Conservation (phyloP, 2,329 filamentous ascomycete species). For the Scedosporium dehoogii region DNA sequence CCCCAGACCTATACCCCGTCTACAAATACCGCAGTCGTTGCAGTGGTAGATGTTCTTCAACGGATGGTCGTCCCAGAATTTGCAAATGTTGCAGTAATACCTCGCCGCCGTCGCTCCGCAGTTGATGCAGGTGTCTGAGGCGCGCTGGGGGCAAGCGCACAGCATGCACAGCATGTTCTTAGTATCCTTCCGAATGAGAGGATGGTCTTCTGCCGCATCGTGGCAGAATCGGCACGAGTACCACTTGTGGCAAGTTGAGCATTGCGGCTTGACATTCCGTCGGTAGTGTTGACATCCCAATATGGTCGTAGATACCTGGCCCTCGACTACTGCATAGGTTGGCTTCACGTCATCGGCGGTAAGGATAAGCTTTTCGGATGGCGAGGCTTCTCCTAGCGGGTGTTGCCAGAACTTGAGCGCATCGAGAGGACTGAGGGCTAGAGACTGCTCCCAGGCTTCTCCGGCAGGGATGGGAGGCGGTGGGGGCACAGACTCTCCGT, state of each 20-base stretch:
- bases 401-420: slow-evolving; percentile 51
- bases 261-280: slow-evolving; percentile 93
- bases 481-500: slow-evolving; percentile 9
- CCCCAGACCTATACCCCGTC: slow-evolving; percentile 79
- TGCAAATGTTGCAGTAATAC: slow-evolving; percentile 92
- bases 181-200: slow-evolving; percentile 70
- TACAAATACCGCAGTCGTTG: slow-evolving; percentile 88
- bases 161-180: slow-evolving; percentile 97
- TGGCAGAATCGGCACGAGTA: slow-evolving; percentile 95
- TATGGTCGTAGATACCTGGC: slow-evolving; percentile 24
- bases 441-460: slow-evolving; percentile 27
- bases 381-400: slow-evolving; percentile 25
- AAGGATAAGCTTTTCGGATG: slow-evolving; percentile 35
- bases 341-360: slow-evolving; percentile 53
- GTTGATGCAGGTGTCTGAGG: slow-evolving; percentile 63
- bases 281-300: slow-evolving; percentile 90
- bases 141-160: slow-evolving; percentile 75
- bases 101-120: slow-evolving; percentile 72
- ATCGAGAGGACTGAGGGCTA: slow-evolving; percentile 36
- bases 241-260: slow-evolving; percentile 81
- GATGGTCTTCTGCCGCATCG: slow-evolving; percentile 71
- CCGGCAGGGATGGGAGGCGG: slow-evolving; percentile 12
- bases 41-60: slow-evolving; percentile 94
- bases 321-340: slow-evolving; percentile 48
- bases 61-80: slow-evolving; percentile 91